phyloP scores from a whole-genome alignment of 345 rosid species.

The Cardiospermum halicacabum region DNA sequence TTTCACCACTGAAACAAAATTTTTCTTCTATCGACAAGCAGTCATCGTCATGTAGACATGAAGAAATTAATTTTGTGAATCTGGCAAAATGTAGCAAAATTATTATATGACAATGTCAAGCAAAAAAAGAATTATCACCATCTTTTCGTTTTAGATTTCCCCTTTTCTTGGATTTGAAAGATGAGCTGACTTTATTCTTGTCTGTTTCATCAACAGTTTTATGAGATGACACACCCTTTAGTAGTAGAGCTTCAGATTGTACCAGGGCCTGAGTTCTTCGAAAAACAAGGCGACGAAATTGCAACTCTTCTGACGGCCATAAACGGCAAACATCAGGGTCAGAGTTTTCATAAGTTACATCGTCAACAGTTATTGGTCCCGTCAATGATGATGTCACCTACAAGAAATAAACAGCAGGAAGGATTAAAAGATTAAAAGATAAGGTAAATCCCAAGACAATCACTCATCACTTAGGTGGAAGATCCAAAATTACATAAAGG shows the following conservation, averaged over 20 bases:
- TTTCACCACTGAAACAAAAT: neutral
- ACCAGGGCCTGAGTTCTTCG: slow-evolving; percentile 71
- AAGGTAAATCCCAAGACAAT: neutral
- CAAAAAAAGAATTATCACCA: slow-evolving; percentile 39
- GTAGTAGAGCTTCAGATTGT: slow-evolving; percentile 91
- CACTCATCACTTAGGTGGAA: neutral
- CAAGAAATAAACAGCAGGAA: slow-evolving; percentile 12
- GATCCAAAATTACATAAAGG: neutral
- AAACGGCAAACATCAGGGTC: slow-evolving; percentile 36
- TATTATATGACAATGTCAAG: neutral
- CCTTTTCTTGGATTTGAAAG: slow-evolving; percentile 47
- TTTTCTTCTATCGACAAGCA: neutral
- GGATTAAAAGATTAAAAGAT: neutral
- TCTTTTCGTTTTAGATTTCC: slow-evolving; percentile 34
- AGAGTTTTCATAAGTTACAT: slow-evolving; percentile 69
- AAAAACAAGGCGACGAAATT: slow-evolving; percentile 85
- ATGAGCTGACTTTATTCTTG: slow-evolving; percentile 30
- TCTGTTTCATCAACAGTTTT: slow-evolving; percentile 27
- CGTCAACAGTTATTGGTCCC: slow-evolving; percentile 69
- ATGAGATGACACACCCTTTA: slow-evolving; percentile 31
- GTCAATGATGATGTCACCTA: slow-evolving; percentile 71
- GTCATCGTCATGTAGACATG: neutral
- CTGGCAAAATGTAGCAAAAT: slow-evolving; percentile 5
- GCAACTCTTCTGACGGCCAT: slow-evolving; percentile 39
- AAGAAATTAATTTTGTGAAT: neutral